Evolutionary conservation across 2,329 filamentous ascomycete genomes (phyloP), one percentile per base, ranked within the genome.

Genomic region (Phialophora tarda): DNA sequence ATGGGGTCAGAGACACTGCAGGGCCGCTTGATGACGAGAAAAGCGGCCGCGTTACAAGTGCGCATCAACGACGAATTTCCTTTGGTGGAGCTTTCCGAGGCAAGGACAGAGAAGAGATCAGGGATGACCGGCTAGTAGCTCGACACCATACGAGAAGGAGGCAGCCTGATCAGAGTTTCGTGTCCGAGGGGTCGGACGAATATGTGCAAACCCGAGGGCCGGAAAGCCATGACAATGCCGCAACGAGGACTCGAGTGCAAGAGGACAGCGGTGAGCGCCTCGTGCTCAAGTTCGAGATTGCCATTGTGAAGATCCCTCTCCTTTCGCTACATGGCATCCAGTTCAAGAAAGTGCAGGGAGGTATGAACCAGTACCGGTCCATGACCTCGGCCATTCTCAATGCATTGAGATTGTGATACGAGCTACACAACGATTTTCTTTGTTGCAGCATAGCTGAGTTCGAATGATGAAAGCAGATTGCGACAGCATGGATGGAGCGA

Each of bases 291-390:
- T 99, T 98, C 75, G 95, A 99, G 77, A 97, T 98, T 69, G 89
- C 97, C 72, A 95, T 99, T 72, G 95, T 99, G 77, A 99, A 99
- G 80, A 93, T 99, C 28, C 95, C 95, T 12, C 82, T 99, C 59
- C 88, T 99, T 67, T 93, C 91, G 50, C 81, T 99, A 64, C 94
- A 99, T 75, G 95, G 95, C 57, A 93, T 99, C 68, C 95, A 98
- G 78, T 99, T 99, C 83, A 99, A 99, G 84, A 93, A 95, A 76
- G 89, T 98, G 72, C 88, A 91, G 64, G 94, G 95, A 41, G 94
- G 96, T 66, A 98, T 95, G 65, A 98, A 94, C 93, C 93, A 97
- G 78, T 99, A 96, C 81, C 97, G 97, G 83, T 94, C 92, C 75
- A 96, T 98, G 93, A 95, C 95, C 41, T 93, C 97, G 79, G 93